Conservation (phyloP, 2,329 filamentous ascomycete species). For the Claviceps digitariae region DNA sequence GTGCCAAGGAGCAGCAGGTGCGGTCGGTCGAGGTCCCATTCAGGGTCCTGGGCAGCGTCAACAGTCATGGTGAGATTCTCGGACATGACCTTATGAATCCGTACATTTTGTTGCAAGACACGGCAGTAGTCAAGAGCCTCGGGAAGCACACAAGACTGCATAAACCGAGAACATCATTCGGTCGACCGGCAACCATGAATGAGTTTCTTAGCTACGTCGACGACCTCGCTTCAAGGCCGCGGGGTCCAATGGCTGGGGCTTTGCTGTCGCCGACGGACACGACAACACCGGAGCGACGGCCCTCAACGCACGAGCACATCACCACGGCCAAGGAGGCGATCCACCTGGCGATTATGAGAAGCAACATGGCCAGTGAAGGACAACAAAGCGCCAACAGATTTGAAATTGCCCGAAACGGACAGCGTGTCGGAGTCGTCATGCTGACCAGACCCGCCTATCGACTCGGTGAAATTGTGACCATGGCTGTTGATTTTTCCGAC, state of each 20-base stretch:
- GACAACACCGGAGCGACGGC: constrained; percentile 38
- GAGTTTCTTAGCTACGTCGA: constrained; percentile 70
- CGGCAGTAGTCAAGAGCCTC: constrained; percentile 49
- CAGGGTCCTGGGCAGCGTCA: constrained; percentile 83
- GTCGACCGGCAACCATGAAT: constrained; percentile 31
- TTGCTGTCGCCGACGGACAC: constrained; percentile 58
- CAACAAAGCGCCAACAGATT: constrained; percentile 83
- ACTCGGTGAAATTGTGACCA: constrained; percentile 74
- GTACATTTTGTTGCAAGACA: constrained; percentile 77
- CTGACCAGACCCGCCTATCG: constrained; percentile 79
- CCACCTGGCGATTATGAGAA: constrained; percentile 77
- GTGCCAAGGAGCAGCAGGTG: constrained; percentile 65
- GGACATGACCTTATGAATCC: constrained; percentile 92
- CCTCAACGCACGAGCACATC: constrained; percentile 41
- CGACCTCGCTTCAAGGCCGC: constrained; percentile 50
- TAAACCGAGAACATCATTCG: constrained; percentile 16
- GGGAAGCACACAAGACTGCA: constrained; percentile 14
- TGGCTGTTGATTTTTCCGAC: constrained; percentile 70
- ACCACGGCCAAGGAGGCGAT: constrained; percentile 70
- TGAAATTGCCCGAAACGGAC: constrained; percentile 86
- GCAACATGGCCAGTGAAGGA: constrained; percentile 53
- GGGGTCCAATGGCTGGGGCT: constrained; percentile 39
- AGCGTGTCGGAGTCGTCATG: constrained; percentile 79
- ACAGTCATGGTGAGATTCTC: constrained; percentile 73
- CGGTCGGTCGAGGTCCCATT: constrained; percentile 89